Base-by-base conservation (phyloP, 805 yeast species). In the Candida multigemmis region DNA sequence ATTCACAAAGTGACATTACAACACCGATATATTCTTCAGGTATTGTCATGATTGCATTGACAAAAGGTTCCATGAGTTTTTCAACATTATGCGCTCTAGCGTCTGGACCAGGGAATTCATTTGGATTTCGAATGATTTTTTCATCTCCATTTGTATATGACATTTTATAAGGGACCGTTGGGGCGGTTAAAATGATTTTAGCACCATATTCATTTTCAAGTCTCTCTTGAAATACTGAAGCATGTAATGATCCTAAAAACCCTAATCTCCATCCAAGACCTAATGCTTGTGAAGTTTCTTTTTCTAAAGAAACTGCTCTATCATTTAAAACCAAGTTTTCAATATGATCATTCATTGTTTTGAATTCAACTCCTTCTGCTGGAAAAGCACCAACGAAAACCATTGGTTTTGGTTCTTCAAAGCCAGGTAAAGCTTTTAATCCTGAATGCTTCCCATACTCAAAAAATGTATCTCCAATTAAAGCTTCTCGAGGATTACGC, bases 191-290 rank as follows among this genome's bases (percentile, higher is more conserved):
- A 34, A 89, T 85, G 36, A 89, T 68, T 34, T 84, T 78, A 2
- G 94, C 86, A 5, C 97, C 97, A 46, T 91, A 87, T 50, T 89
- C 98, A 36, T 82, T 84, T 41, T 86, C 94, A 32, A 89, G 60
- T 26, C 98, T 62, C 42, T 91, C 96, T 42, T 81, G 80, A 54
- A 89, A 89, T 1, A 89, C 96, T 7, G 94, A 79, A 1, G 97
- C 96, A 59, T 89, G 98, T 18, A 89, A 56, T 0, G 96, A 84
- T 0, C 98, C 98, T 16, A 89, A 57, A 47, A 89, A 89, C 1
- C 98, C 98, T 19, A 89, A 57, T 52, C 97, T 73, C 98, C 98
- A 89, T 19, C 98, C 98, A 44, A 87, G 91, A 0, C 98, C 98
- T 31, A 89, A 60, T 0, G 97, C 97, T 46, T 77, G 81, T 0